Evolutionary conservation across 768 basidiomycete species (phyloP).

Genomic region (Exidia glandulosa): DNA sequence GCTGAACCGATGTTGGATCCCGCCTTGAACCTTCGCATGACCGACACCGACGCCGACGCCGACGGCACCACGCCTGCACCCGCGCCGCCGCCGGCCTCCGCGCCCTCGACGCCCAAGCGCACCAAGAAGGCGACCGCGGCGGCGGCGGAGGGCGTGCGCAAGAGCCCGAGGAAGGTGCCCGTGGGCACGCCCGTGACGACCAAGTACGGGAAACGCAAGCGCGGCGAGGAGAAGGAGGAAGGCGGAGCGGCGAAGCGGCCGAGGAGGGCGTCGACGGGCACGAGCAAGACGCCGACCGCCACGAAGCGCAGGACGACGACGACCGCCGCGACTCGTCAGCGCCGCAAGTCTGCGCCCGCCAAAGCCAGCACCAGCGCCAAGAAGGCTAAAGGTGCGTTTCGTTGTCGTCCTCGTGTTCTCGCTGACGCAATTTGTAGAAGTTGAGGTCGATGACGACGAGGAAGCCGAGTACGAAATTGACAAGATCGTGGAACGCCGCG

Average conservation of each 20-base stretch:
- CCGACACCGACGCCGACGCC: neutral
- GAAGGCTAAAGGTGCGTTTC: no score
- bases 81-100: no score
- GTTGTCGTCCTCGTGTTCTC: no score
- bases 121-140: neutral
- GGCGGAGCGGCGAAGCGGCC: neutral
- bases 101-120: neutral
- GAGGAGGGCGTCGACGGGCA: neutral
- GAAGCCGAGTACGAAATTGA: constrained; percentile 34
- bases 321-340: no score
- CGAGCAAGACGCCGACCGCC: neutral
- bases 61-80: no score
- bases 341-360: no score
- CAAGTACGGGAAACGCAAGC: neutral
- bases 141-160: neutral
- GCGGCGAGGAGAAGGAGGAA: neutral
- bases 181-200: neutral
- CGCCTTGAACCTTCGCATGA: no score
- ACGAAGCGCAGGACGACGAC: neutral
- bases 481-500: constrained; percentile 27
- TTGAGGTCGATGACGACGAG: no score
- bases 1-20: no score
- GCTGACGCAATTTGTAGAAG: no score
- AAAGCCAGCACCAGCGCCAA: no score
- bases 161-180: neutral